A percentile compares a stretch with the other conserved stretches of the same genome.
These are phyloP conservation scores for Vanrija humicola DNA, from an alignment of 1,284 basidiomycete species.

Conservation along the genomic window DNA sequence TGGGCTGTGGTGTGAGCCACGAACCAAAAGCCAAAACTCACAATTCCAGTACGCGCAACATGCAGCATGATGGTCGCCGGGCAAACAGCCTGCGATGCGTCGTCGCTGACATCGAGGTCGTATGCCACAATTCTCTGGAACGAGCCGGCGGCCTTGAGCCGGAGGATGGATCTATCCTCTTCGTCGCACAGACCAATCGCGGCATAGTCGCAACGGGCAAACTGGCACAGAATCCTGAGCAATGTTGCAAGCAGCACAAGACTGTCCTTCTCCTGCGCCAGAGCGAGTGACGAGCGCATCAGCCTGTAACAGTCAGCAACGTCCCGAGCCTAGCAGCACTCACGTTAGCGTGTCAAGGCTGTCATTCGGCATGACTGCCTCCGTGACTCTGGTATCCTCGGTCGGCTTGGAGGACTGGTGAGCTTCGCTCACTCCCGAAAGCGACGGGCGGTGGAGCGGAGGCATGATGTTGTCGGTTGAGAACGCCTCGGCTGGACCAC, in stretches of 20 bases:
- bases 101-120: conserved; percentile 27
- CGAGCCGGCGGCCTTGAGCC: conserved; percentile 31
- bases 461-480: not conserved
- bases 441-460: conserved; percentile 3
- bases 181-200: conserved; percentile 34
- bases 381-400: not conserved
- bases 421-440: conserved; percentile 7
- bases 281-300: conserved; percentile 34
- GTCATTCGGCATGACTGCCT: not conserved
- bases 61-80: conserved; percentile 35
- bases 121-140: conserved; percentile 28
- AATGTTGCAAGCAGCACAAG: conserved; percentile 30
- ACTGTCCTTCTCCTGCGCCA: conserved; percentile 38
- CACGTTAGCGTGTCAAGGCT: conserved; percentile 15
- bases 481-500: conserved; percentile 18
- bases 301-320: conserved; percentile 17
- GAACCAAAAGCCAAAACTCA: not conserved
- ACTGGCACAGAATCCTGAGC: conserved; percentile 34
- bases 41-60: conserved; percentile 28
- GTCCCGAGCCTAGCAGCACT: not conserved
- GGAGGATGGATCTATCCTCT: conserved; percentile 17
- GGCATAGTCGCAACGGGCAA: conserved; percentile 35
- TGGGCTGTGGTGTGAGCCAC: conserved; percentile 8
- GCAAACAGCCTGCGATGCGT: conserved; percentile 20
- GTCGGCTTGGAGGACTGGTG: not conserved